Evolutionary conservation across 495 filamentous ascomycete species (phyloP), one percentile per base, ranked within the genome.

Genomic region (Penicillium manginii): DNA sequence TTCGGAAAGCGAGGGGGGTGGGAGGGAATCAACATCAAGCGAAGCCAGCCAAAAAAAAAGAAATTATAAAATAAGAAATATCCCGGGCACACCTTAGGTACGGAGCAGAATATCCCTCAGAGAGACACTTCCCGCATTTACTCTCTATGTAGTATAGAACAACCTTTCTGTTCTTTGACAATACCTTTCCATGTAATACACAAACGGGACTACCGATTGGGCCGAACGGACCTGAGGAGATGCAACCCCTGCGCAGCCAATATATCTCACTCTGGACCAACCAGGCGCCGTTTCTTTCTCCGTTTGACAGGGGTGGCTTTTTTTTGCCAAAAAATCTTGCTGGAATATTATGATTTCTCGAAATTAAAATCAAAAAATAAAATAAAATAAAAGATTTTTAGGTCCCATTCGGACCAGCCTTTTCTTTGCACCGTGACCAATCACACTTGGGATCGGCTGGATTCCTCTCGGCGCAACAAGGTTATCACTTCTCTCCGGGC

Each of bases 401-500:
- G 21, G 19, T 47, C 45, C 29, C 39, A 17, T 55, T 54, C 29
- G 47, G 55, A 55, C 61, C 40, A 35, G 37, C 57, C 63, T 66
- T 67, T 61, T 29, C 26, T 42, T 17, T 21, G 3, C 29, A 23
- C 3, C 23, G 21, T 22, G 50, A 23, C 69, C 69, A 72, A 72
- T 72, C 62, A 70, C 6, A 14, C 9, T 17, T 2, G 19, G 37
- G 43, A 57, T 61, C 55, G 52, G 54, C 51, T 50, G 46, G 51
- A 55, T 60, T 58, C 51, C 52, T 59, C 55, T 62, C 45, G 56
- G 57, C 33, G 52, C 23, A 31, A 57, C 63, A 63, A 63, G 61
- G 61, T 61, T 70, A 70, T 70, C 67, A 67, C 67, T 49, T 70
- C 67, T 65, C 59, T 67, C 64, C 61, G 64, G 63, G 62, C 50